Conservation (phyloP, 257 asterid genomes). For the Voacanga thouarsii region DNA sequence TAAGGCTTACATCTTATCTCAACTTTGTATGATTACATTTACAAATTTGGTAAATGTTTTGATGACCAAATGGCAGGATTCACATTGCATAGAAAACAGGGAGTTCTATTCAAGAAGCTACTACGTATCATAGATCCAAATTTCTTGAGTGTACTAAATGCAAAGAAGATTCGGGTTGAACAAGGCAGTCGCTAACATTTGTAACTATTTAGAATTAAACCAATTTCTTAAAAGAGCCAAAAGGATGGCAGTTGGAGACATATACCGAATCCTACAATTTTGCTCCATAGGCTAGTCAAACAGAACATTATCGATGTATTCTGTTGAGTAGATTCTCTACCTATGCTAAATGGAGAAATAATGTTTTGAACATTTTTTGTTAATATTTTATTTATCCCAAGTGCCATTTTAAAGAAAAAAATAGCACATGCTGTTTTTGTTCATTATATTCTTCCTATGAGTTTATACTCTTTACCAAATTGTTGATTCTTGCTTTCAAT, state of each 20-base stretch:
- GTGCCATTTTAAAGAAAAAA: not conserved
- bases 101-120: too few species aligned
- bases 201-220: conserved; percentile 53
- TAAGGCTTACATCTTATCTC: not conserved
- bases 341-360: not conserved
- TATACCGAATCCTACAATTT: conserved; percentile 35
- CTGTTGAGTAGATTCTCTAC: not conserved
- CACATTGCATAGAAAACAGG: conserved; percentile 45
- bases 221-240: conserved; percentile 57
- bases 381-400: not conserved
- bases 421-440: not conserved
- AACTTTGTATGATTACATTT: not conserved
- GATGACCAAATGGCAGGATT: conserved; percentile 71
- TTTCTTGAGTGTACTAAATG: conserved; percentile 48
- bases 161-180: conserved; percentile 36
- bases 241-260: conserved; percentile 49
- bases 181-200: conserved; percentile 34
- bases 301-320: not conserved
- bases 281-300: conserved; percentile 12
- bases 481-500: not conserved
- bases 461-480: not conserved
- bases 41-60: conserved; percentile 13
- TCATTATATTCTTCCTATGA: not conserved
- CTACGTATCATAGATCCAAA: conserved; percentile 47
- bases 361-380: not conserved